phyloP scores from a whole-genome alignment of 2,329 filamentous ascomycete genomes.

The Emericellopsis cladophorae region DNA sequence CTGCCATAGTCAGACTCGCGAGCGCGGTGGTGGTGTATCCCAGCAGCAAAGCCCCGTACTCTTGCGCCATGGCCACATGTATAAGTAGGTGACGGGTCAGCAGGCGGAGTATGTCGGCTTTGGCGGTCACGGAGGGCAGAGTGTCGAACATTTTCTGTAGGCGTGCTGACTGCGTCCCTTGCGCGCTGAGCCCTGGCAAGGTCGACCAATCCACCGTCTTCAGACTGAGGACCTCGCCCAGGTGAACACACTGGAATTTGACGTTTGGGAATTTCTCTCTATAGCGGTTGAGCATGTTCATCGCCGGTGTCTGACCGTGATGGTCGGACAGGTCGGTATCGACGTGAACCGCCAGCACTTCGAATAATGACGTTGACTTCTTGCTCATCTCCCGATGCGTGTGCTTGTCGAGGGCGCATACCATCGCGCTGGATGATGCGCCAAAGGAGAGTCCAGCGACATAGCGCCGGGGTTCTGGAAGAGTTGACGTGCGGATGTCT shows the following conservation, averaged over 20 bases:
- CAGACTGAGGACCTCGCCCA: constrained; percentile 49
- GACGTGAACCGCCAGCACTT: constrained; percentile 48
- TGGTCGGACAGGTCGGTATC: constrained; percentile 23
- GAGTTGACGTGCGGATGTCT: constrained; percentile 25
- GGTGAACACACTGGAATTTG: constrained; percentile 45
- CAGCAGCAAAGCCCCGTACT: constrained; percentile 62
- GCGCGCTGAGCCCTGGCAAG: constrained; percentile 17
- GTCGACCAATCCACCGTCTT: constrained; percentile 40
- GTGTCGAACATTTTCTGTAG: constrained; percentile 44
- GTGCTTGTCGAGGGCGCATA: constrained; percentile 59
- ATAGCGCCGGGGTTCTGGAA: constrained; percentile 30
- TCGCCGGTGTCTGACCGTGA: constrained; percentile 16
- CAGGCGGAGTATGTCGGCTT: constrained; percentile 58
- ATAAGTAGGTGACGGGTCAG: constrained; percentile 63
- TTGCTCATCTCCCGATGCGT: constrained; percentile 50
- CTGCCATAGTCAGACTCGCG: constrained; percentile 72
- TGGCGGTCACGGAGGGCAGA: constrained; percentile 62
- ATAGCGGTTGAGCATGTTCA: constrained; percentile 36
- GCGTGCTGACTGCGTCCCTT: constrained; percentile 10
- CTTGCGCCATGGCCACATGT: constrained; percentile 42
- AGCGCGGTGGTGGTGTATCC: constrained; percentile 81
- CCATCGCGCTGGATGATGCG: constrained; percentile 62
- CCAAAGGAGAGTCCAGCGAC: constrained; percentile 77
- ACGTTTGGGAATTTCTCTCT: constrained; percentile 53
- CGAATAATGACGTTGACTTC: constrained; percentile 53